Base-by-base conservation (phyloP, 352 stramenopile genomes). In the Phytophthora pini region DNA sequence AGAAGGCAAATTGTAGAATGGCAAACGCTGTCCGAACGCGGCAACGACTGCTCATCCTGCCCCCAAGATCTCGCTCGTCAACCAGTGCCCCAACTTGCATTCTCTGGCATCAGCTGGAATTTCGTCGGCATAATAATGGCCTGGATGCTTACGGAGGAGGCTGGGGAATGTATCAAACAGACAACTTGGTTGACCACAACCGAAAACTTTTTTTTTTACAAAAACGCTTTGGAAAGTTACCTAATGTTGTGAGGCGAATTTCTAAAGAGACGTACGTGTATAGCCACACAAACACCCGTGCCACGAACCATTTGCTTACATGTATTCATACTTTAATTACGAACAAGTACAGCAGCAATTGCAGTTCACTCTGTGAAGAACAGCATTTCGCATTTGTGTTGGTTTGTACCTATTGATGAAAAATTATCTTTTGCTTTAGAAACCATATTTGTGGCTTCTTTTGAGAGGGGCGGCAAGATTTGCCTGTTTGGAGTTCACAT, bases 1-100 rank as follows among this genome's bases (percentile, higher is more conserved):
- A 57, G 49, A 57, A 61, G 39, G 52, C 40, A 65, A 73, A 57
- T 68, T 68, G 46, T 56, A 69, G 53, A 73, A 73, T 73, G 59
- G 12, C n/a, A 46, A 1, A 53, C 17, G 2, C 13, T 46, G 20
- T 17, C 31, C 40, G 36, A 22, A 17, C 43, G 24, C 55, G 36
- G 24, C 45, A 52, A 44, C 26, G 48, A n/a, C 56, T 62, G 56
- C 57, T 58, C 64, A 68, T 72, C 64, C 43, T 63, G 39, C 43
- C n/a, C 11, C 20, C 6, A 57, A 71, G 36, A 71, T 71, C 64
- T 73, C 50, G 56, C 20, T 66, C 45, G 31, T 55, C 40, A 39
- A 36, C 31, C 31, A 36, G 36, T 61, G 48, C 38, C 46, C 36
- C 41, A 53, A 60, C 7, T 52, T 26, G 44, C 26, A 15, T 17